Conservation (phyloP, 164 flowering plant genomes). For the Sextonia rubra region DNA sequence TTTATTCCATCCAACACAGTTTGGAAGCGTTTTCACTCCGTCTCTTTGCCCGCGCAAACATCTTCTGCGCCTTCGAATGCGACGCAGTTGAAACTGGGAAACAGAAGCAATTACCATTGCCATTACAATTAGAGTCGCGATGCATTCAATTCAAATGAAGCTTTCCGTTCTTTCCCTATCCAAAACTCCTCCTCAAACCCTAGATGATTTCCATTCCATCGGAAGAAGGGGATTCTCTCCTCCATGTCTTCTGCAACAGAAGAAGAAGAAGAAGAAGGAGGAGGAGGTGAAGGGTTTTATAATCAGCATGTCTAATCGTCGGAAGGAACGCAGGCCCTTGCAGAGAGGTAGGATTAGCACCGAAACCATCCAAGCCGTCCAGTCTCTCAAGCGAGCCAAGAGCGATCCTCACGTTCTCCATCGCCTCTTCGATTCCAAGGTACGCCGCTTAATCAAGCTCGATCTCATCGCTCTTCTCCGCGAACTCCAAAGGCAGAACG, state of each 20-base stretch:
- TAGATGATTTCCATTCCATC: not conserved
- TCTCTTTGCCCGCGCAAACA: no score
- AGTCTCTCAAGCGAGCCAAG: constrained; percentile 56
- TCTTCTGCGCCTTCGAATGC: no score
- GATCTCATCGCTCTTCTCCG: constrained; percentile 74
- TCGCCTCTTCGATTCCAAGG: constrained; percentile 30
- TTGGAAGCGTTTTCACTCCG: no score
- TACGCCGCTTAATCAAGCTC: constrained; percentile 50
- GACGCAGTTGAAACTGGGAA: no score
- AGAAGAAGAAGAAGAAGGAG: not conserved
- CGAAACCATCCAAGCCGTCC: constrained; percentile 75
- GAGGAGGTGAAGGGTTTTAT: not conserved
- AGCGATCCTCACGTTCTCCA: constrained; percentile 20
- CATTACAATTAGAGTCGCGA: not conserved
- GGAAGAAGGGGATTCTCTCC: not conserved
- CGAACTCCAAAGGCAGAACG: constrained; percentile 68
- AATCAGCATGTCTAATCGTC: constrained; percentile 50
- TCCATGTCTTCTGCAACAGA: not conserved
- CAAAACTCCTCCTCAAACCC: constrained; percentile 8
- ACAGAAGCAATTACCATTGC: not conserved
- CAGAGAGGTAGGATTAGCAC: constrained; percentile 65
- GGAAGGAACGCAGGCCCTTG: constrained; percentile 70
- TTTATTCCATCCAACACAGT: no score
- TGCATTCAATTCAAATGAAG: constrained; percentile 1
- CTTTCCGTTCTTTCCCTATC: not conserved